Conservation (phyloP, 805 yeast genomes). For the Blastobotrys attinorum region DNA sequence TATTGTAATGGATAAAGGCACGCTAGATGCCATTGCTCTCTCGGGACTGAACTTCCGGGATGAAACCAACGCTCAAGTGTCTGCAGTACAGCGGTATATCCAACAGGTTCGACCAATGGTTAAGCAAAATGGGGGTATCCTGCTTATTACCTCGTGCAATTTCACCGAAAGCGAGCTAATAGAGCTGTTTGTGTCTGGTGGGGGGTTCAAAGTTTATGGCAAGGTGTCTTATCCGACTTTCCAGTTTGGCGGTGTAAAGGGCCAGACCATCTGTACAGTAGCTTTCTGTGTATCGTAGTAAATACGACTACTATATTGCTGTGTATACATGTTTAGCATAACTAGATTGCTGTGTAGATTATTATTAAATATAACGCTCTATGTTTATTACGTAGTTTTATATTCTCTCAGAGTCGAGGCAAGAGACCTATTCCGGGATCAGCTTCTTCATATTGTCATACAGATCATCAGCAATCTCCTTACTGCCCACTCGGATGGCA, state of each 20-base stretch:
- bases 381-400: background rate
- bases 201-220: constrained; percentile 50
- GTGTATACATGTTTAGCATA: too few species aligned
- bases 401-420: background rate
- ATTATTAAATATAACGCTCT: background rate
- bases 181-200: constrained; percentile 41
- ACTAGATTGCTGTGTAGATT: background rate
- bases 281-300: constrained; percentile 49
- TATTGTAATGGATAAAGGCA: constrained; percentile 85
- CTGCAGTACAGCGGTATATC: constrained; percentile 45
- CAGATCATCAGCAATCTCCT: constrained; percentile 51
- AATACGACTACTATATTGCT: too few species aligned
- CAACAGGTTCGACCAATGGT: constrained; percentile 49
- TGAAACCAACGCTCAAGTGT: too few species aligned
- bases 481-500: constrained; percentile 64
- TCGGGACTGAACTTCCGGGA: constrained; percentile 30
- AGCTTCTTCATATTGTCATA: constrained; percentile 31
- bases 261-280: constrained; percentile 80
- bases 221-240: constrained; percentile 70
- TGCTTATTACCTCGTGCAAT: constrained; percentile 86
- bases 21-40: constrained; percentile 92
- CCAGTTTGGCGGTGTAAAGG: constrained; percentile 83
- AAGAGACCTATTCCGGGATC: constrained; percentile 12
- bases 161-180: constrained; percentile 77
- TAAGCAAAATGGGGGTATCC: constrained; percentile 46